Base-by-base conservation (phyloP, 805 yeast species). In the Metschnikowia arizonensis region DNA sequence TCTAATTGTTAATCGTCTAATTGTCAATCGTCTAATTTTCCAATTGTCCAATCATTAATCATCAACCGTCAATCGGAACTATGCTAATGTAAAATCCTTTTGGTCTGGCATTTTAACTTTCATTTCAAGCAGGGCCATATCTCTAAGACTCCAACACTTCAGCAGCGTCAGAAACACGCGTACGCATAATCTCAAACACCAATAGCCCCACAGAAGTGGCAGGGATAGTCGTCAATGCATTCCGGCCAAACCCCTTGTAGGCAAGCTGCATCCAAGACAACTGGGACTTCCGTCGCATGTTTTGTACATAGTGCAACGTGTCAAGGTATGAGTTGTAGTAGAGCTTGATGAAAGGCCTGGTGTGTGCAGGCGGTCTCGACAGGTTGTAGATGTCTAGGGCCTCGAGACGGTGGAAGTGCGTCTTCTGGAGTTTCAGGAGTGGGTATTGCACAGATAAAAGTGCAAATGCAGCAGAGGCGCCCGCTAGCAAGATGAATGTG, bases 131-230 rank as follows among this genome's bases (percentile, higher is more conserved):
- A 8, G n/a, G n/a, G n/a, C n/a, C n/a, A n/a, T n/a, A n/a, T n/a
- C n/a, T n/a, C 32, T 33, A 32, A 6, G 47, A 39, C 15, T 43
- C 46, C n/a, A 38, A 23, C 21, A 59, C 63, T 2, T 65, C 69
- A 15, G 66, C 49, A 9, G 50, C 44, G 39, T 66, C 73, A 0
- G 70, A 53, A 19, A 72, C 47, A 30, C 66, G 60, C 1, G 74
- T 70, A 60, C 97, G 72, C 75, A 87, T 75, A 17, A 87, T 82
- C 63, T 91, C 97, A 62, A 91, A 80, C 12, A 88, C 88, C 39
- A 91, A 67, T 31, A 91, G 69, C 0, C 96, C 97, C 33, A 88
- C 78, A 33, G 95, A 85, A 1, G 97, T 87, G 2, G 96, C 88
- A 1, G 98, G 98, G 35, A 90, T 78, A 1, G 86, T 80, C 0